phyloP scores from a whole-genome alignment of 2,329 filamentous ascomycete genomes.

The Penicillium sp. region DNA sequence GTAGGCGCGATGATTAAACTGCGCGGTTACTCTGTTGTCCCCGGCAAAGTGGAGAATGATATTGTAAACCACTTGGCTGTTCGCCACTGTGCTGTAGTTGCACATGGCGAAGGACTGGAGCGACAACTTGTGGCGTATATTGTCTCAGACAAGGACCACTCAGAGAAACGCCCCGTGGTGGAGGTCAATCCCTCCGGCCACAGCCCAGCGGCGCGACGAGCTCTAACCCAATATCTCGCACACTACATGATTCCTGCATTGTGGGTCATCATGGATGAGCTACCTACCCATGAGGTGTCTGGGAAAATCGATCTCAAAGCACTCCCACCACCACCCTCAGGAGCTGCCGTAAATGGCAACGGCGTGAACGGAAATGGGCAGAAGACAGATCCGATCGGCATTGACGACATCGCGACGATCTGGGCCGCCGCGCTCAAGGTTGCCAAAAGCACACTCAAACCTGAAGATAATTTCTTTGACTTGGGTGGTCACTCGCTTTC shows the following conservation, averaged over 20 bases:
- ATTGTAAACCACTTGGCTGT: conserved; percentile 73
- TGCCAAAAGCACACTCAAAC: conserved; percentile 64
- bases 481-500: conserved; percentile 78
- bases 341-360: conserved; percentile 31
- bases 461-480: conserved; percentile 80
- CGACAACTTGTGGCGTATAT: conserved; percentile 78
- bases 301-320: conserved; percentile 77
- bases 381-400: conserved; percentile 67
- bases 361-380: conserved; percentile 49
- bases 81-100: conserved; percentile 71
- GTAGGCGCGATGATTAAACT: conserved; percentile 83
- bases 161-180: conserved; percentile 63
- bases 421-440: conserved; percentile 75
- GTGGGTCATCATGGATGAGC: conserved; percentile 73
- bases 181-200: conserved; percentile 73
- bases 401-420: conserved; percentile 70
- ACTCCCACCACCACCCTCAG: conserved; percentile 65
- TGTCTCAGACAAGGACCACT: conserved; percentile 66
- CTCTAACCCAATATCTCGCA: conserved; percentile 69
- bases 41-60: conserved; percentile 75
- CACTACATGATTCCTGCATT: conserved; percentile 83
- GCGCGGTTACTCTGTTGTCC: conserved; percentile 77
- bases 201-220: conserved; percentile 70
- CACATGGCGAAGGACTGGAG: conserved; percentile 77
- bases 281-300: conserved; percentile 78